Percentiles rank a stretch among this genome's conserved stretches.
Conservation (phyloP, 192 early-diverging fungal genomes). For the Dissophora ornata region DNA sequence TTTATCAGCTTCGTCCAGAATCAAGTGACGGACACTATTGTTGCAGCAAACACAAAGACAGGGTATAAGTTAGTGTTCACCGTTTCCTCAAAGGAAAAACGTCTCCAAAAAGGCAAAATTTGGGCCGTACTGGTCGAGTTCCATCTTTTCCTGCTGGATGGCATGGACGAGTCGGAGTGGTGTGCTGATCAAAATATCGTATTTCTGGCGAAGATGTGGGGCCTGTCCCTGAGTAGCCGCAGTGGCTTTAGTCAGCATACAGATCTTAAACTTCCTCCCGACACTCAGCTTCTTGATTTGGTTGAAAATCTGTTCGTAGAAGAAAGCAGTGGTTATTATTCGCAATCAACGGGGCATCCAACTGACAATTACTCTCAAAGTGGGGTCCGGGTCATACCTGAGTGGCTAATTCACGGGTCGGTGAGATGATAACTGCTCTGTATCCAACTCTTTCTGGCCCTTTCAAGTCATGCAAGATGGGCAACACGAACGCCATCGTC, state of each 20-base stretch:
- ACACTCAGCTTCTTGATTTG: slow-evolving; percentile 80
- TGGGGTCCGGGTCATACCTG: too few relatives aligned
- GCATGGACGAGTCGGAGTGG: slow-evolving; percentile 92
- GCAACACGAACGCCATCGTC: slow-evolving; percentile 93
- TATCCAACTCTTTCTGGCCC: slow-evolving; percentile 83
- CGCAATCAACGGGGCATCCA: too few relatives aligned
- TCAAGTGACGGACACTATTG: slow-evolving; percentile 71
- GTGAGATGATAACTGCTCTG: slow-evolving; percentile 92
- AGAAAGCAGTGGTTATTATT: neutral
- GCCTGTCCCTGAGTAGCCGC: slow-evolving; percentile 74
- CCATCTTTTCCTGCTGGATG: slow-evolving; percentile 80
- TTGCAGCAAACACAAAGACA: neutral
- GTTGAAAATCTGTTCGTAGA: slow-evolving; percentile 78
- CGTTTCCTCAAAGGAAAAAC: neutral
- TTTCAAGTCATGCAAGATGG: slow-evolving; percentile 88
- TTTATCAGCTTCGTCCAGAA: slow-evolving; percentile 89
- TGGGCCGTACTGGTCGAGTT: slow-evolving; percentile 70
- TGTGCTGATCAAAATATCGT: slow-evolving; percentile 94
- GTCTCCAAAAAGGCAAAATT: neutral
- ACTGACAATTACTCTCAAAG: too few relatives aligned
- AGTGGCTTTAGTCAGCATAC: slow-evolving; percentile 87
- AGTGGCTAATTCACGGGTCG: slow-evolving; percentile 92
- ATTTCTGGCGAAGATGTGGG: slow-evolving; percentile 75
- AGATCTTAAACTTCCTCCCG: slow-evolving; percentile 82
- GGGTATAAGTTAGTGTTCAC: neutral